A percentile compares a stretch with the other conserved stretches of the same genome.
phyloP scores from a whole-genome alignment of 2,329 filamentous ascomycete genomes.

The Colletotrichum trifolii region DNA sequence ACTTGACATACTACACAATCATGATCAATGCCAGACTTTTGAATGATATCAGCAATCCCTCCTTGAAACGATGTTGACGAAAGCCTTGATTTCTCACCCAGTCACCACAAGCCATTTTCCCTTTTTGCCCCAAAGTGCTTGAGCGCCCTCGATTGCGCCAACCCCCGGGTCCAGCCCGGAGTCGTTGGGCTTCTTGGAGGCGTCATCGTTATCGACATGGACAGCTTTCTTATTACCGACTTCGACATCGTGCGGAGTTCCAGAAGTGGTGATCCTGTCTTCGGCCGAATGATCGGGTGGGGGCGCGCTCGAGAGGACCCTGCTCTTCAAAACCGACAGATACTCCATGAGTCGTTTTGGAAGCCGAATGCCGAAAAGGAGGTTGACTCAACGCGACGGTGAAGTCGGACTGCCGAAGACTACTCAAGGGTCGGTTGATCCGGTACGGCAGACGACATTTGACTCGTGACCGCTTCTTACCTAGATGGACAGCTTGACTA shows the following conservation, averaged over 20 bases:
- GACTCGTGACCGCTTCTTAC: slow-evolving; percentile 11
- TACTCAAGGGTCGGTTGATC: background rate
- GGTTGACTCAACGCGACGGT: background rate
- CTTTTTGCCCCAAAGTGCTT: slow-evolving; percentile 17
- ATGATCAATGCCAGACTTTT: slow-evolving; percentile 16
- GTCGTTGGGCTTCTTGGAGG: background rate
- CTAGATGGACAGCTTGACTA: background rate
- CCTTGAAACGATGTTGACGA: background rate
- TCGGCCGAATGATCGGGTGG: background rate
- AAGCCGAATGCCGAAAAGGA: too few species aligned
- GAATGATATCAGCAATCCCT: background rate
- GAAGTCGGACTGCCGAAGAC: background rate
- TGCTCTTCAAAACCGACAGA: background rate
- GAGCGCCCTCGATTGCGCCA: slow-evolving; percentile 15
- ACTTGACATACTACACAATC: slow-evolving; percentile 19
- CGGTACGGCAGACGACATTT: slow-evolving; percentile 1
- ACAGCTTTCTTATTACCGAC: background rate
- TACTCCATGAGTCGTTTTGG: too few species aligned
- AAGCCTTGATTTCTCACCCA: background rate
- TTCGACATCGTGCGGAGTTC: background rate
- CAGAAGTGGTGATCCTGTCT: background rate
- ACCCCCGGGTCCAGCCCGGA: slow-evolving; percentile 15
- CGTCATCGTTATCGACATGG: background rate
- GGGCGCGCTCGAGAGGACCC: background rate
- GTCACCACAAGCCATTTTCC: slow-evolving; percentile 25